phyloP scores from a whole-genome alignment of 768 basidiomycete genomes.

The Podaxis carcinomalis region DNA sequence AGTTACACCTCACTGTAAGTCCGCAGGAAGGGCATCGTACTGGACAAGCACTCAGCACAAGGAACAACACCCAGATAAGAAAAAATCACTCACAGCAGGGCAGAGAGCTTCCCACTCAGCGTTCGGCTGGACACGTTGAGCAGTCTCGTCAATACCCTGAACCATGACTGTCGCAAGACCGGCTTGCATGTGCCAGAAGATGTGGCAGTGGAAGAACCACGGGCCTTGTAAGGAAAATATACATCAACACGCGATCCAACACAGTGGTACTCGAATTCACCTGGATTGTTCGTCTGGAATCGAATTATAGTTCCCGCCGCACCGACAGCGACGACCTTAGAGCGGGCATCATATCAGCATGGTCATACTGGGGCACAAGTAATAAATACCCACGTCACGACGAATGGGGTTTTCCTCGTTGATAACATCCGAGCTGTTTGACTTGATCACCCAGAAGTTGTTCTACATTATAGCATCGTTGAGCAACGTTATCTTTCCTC shows the following conservation, averaged over 20 bases:
- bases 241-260: no score
- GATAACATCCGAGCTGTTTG: slow-evolving; percentile 22
- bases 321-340: slow-evolving; percentile 18
- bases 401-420: slow-evolving; percentile 44
- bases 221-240: slow-evolving; percentile 13
- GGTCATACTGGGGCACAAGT: neutral
- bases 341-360: neutral
- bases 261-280: neutral
- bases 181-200: slow-evolving; percentile 37
- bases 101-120: slow-evolving; percentile 21
- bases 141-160: slow-evolving; percentile 20
- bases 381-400: slow-evolving; percentile 17
- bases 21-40: slow-evolving; percentile 13
- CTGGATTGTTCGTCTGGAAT: slow-evolving; percentile 23
- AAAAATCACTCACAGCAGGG: slow-evolving; percentile 19
- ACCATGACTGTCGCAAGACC: slow-evolving; percentile 39
- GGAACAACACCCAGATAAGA: neutral
- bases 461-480: slow-evolving; percentile 20
- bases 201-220: slow-evolving; percentile 26
- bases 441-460: slow-evolving; percentile 37
- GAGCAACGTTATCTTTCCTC: neutral
- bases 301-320: slow-evolving; percentile 21
- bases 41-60: neutral
- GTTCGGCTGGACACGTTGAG: slow-evolving; percentile 15
- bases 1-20: neutral